Evolutionary conservation across 495 filamentous ascomycete genomes (phyloP).

Genomic region (Xylaria nigripes): DNA sequence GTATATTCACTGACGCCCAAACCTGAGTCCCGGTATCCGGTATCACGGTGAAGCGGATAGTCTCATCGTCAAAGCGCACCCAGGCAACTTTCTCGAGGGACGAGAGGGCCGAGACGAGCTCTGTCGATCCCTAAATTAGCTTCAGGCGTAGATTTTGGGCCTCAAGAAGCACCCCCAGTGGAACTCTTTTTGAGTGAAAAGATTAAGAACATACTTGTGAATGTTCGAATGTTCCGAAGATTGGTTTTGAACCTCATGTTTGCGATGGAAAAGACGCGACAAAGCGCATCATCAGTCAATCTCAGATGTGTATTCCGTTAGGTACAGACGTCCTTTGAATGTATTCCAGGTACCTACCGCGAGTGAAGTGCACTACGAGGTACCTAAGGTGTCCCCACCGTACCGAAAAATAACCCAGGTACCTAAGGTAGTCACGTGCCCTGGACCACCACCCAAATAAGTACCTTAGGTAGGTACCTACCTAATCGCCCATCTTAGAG

Average conservation of each 20-base stretch:
- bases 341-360: too few relatives aligned
- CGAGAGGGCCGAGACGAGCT: constrained; percentile 74
- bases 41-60: constrained; percentile 88
- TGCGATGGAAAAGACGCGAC: not conserved
- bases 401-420: too few relatives aligned
- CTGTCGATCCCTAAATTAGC: constrained; percentile 35
- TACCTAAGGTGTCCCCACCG: too few relatives aligned
- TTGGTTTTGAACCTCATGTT: constrained; percentile 75
- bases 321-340: too few relatives aligned
- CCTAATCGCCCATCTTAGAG: too few relatives aligned
- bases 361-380: too few relatives aligned
- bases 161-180: too few relatives aligned
- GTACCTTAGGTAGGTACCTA: too few relatives aligned
- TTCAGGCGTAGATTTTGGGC: not conserved
- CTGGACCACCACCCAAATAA: too few relatives aligned
- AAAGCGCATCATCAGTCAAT: not conserved
- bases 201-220: constrained; percentile 51
- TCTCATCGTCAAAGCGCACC: constrained; percentile 79
- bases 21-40: constrained; percentile 91
- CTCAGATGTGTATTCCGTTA: too few relatives aligned
- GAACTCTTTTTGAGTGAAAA: not conserved
- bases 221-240: constrained; percentile 71
- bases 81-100: constrained; percentile 89
- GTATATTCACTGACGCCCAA: constrained; percentile 77
- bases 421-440: too few relatives aligned